phyloP scores from a whole-genome alignment of 2,329 filamentous ascomycete genomes.

The Pseudogymnoascus sp. region DNA sequence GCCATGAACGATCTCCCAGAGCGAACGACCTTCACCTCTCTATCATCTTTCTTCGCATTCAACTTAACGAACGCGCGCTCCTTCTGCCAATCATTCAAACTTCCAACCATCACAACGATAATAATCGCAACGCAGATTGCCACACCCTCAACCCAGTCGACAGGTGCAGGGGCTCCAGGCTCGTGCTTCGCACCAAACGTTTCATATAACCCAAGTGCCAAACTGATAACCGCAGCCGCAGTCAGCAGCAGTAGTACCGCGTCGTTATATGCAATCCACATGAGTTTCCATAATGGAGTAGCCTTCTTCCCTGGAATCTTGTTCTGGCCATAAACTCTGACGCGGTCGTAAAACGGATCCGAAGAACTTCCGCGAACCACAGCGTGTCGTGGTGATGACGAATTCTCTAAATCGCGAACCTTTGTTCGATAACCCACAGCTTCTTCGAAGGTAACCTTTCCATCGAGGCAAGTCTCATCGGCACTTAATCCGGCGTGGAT shows the following conservation, averaged over 20 bases:
- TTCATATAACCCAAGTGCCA: slow-evolving; percentile 66
- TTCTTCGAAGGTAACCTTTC: slow-evolving; percentile 42
- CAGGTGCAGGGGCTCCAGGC: slow-evolving; percentile 36
- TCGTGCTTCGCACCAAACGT: slow-evolving; percentile 46
- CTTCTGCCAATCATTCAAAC: slow-evolving; percentile 77
- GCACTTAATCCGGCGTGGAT: slow-evolving; percentile 40
- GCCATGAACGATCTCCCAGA: slow-evolving; percentile 65
- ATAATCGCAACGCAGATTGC: slow-evolving; percentile 67
- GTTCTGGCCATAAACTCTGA: slow-evolving; percentile 54
- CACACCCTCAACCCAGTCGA: slow-evolving; percentile 73
- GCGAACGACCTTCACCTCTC: slow-evolving; percentile 65
- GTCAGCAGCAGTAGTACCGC: slow-evolving; percentile 66
- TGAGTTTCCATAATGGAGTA: slow-evolving; percentile 55
- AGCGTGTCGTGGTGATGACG: slow-evolving; percentile 38
- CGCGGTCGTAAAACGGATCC: slow-evolving; percentile 44
- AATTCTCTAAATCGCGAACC: slow-evolving; percentile 55
- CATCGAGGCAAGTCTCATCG: slow-evolving; percentile 42
- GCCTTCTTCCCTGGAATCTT: slow-evolving; percentile 56
- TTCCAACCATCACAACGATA: slow-evolving; percentile 66
- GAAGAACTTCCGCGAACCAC: slow-evolving; percentile 43
- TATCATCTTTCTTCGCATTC: slow-evolving; percentile 72
- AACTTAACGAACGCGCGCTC: slow-evolving; percentile 74
- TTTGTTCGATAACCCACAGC: slow-evolving; percentile 60
- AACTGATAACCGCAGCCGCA: slow-evolving; percentile 59
- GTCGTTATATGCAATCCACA: slow-evolving; percentile 73